Percentiles rank a stretch among this genome's conserved stretches.
Conservation (phyloP, 345 rosid genomes). For the Eucalyptus polyanthemos region DNA sequence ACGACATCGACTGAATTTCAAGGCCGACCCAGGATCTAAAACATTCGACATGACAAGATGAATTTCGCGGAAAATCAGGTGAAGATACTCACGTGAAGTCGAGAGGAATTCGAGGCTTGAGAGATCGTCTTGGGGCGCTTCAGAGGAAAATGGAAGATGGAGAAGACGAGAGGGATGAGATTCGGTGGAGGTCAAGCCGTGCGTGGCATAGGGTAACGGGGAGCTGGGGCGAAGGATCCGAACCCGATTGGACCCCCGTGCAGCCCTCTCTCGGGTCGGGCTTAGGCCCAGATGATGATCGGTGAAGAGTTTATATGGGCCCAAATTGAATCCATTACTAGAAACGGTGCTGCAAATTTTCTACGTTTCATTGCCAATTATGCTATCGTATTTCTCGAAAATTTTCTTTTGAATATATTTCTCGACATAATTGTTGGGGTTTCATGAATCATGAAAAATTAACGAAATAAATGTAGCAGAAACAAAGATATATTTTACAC, state of each 20-base stretch:
- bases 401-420: not conserved
- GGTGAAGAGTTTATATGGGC: not conserved
- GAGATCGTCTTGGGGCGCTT: not conserved
- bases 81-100: not conserved
- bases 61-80: not conserved
- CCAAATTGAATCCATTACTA: not conserved
- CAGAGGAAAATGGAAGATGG: not conserved
- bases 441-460: too few relatives aligned
- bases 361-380: not conserved
- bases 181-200: not conserved
- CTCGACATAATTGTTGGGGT: too few relatives aligned
- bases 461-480: too few relatives aligned
- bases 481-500: too few relatives aligned
- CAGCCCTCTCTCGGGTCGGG: not conserved
- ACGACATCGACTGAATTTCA: not conserved
- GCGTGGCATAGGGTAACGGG: not conserved
- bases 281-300: not conserved
- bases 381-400: not conserved
- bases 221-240: not conserved
- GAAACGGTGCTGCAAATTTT: not conserved
- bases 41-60: not conserved
- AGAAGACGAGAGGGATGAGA: not conserved
- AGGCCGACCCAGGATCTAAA: not conserved
- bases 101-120: not conserved
- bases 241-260: not conserved